Evolutionary conservation across 2,329 filamentous ascomycete genomes (phyloP), one percentile per base, ranked within the genome.

Genomic region (Cercospora sojina): DNA sequence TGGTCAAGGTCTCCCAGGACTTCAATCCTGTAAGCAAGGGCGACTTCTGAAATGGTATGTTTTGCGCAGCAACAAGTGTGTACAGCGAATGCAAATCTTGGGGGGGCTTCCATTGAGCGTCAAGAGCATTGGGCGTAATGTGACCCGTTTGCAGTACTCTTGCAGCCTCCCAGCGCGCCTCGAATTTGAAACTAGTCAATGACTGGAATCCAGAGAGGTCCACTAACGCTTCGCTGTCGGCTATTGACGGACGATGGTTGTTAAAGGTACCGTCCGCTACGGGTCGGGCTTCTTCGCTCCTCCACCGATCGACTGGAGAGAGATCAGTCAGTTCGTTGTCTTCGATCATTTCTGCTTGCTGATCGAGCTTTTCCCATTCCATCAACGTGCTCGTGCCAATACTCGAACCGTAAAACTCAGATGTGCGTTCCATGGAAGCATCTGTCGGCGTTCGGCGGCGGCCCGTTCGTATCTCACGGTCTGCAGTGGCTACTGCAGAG

Each of bases 101-200:
- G 4, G 65, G 58, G 4, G 65, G 59, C 10, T 49, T 3, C 70
- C 71, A 73, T 56, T 29, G 35, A 2, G 41, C 20, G 2, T 59
- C 58, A 6, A 72, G 65, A 3, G 66, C 62, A 25, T 47, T n/a
- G 5, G 68, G 10, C 6, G 53, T 55, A 3, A 74, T 60, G 1
- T 61, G 32, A 16, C 60, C 31, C 1, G 64, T 59, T n/a, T 73
- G 71, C 3, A 74, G 61, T 4, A 74, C 38, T 25, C 71, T 64
- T 27, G 72, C 67, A 18, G 64, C 67, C 51, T 74, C 73, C 69
- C 70, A 70, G 10, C 66, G 64, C 2, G 72, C 18, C 9, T 66
- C n/a, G 25, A 73, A 70, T 3, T 31, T 16, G 25, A n/a, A 31
- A 31, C 25, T 10, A 2, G 16, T 3, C 1, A 55, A 55, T 2